Conservation (phyloP, 2,329 filamentous ascomycete species). For the Pseudocercospora musae region DNA sequence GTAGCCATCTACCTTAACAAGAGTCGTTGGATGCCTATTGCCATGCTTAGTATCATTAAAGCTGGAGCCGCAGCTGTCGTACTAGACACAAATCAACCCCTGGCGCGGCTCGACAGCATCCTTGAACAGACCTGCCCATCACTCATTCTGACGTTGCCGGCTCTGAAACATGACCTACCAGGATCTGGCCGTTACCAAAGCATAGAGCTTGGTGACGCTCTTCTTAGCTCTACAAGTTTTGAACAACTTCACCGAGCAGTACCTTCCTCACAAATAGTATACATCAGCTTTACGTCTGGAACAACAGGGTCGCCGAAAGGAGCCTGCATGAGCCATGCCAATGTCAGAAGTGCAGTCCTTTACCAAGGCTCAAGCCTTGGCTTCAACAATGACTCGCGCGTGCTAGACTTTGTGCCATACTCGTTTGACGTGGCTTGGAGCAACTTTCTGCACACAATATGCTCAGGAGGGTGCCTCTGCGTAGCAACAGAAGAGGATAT, state of each 20-base stretch:
- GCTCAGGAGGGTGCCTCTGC: slow-evolving; percentile 18
- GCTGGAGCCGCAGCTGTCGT: slow-evolving; percentile 30
- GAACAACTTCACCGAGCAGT: slow-evolving; percentile 5
- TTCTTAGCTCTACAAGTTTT: neutral
- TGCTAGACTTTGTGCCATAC: slow-evolving; percentile 26
- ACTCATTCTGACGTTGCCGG: slow-evolving; percentile 10
- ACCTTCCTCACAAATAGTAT: neutral
- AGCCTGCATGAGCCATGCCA: slow-evolving; percentile 7
- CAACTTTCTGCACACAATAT: slow-evolving; percentile 21
- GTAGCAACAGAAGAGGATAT: slow-evolving; percentile 44
- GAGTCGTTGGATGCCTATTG: slow-evolving; percentile 29
- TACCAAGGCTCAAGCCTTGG: slow-evolving; percentile 8
- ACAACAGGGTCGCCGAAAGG: slow-evolving; percentile 10
- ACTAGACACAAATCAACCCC: slow-evolving; percentile 28
- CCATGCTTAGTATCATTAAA: slow-evolving; percentile 32
- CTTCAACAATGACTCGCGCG: slow-evolving; percentile 12
- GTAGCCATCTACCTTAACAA: slow-evolving; percentile 30
- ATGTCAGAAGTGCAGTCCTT: slow-evolving; percentile 8
- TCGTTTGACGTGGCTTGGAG: slow-evolving; percentile 27
- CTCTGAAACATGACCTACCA: neutral
- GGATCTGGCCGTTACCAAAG: neutral
- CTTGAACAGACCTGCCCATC: slow-evolving; percentile 25
- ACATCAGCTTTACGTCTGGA: slow-evolving; percentile 4
- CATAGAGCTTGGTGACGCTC: neutral
- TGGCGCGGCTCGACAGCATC: slow-evolving; percentile 28